Base-by-base conservation (phyloP, 768 basidiomycete genomes). In the Cystofilobasidium macerans region DNA sequence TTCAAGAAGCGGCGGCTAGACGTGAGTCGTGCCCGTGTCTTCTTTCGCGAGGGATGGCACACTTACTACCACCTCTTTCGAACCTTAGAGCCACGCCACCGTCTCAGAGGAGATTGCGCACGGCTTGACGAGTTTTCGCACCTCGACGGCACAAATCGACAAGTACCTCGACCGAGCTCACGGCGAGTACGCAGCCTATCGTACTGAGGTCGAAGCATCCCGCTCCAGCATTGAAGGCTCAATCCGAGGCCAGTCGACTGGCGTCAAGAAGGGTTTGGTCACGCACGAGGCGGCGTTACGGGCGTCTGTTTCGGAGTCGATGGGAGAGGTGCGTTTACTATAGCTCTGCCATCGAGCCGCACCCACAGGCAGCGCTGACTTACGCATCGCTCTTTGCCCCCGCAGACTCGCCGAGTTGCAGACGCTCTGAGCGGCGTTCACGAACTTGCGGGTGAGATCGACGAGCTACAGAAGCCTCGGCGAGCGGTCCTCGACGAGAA, bases 361-460 rank as follows among this genome's bases (percentile, higher is more conserved):
- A 6, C 33, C 13, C 24, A 30, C 33, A 35, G 22, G 26, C 38
- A 8, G 9, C 38, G 9, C 38, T 40, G 9, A 40, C 38, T n/a
- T n/a, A n/a, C n/a, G n/a, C 38, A 40, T 16, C 42, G 16, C 42
- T 42, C 42, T 18, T 14, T 42, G 4, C 22, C 42, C 42, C 42
- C 12, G 26, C 56, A 24, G n/a, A 58, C 32, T 14, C 40, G 32
- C 3, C 57, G 33, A 9, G n/a, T 58, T 4, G 57, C 11, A 3
- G 33, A 13, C 33, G 40, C 43, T 47, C 32, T 66, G 26, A 28
- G 42, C 38, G 65, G 57, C 32, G 33, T 54, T 14, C 35, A 57
- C 30, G 30, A 47, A 5, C 51, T 45, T n/a, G 56, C 22, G 26
- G 45, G 14, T 13, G n/a, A 47, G 45, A 47, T 47, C 22, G n/a